Base-by-base conservation (phyloP, 208 protist species). In the Acanthamoeba culbertsoni region DNA sequence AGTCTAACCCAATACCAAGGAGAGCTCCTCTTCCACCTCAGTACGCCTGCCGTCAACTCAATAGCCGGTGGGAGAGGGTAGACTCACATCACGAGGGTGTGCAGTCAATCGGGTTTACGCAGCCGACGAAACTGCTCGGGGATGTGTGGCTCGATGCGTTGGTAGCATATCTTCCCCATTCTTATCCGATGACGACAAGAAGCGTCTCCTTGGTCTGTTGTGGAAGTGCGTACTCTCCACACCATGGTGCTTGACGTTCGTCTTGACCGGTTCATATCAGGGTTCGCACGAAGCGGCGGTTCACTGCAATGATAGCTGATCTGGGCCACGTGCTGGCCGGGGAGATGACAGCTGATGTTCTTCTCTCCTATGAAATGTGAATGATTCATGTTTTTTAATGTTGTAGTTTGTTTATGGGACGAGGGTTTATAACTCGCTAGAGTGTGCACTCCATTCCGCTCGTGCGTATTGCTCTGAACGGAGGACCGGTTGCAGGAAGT, bases 291-390 rank as follows among this genome's bases (percentile, higher is more conserved):
- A 86, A 86, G 45, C 40, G 75, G 28, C 45, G 40, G 28, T 86
- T 86, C n/a, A 86, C 40, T 12, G 46, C 45, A 18, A 86, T 86
- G 40, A 31, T 86, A 5, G 75, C 75, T 31, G 75, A 86, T 57
- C 46, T 86, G 75, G 75, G 45, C 18, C 75, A 86, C 42, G 46
- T 86, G 12, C 42, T 86, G 4, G 75, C 75, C 3, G 75, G 75
- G 28, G 75, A 86, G 46, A 86, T 86, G 75, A 86, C 75, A 6
- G 75, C 45, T 28, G 75, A 86, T 31, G 46, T 86, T 55, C 33
- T 86, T 5, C 75, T 86, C 10, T 57, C 75, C 46, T 86, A 86
- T 31, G 75, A 86, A 26, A 75, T 75, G 65, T 75, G n/a, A n/a
- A n/a, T n/a, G n/a, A n/a, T n/a, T n/a, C n/a, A n/a, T n/a, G 1